Percentiles rank a stretch among this genome's conserved stretches.
Evolutionary conservation across 768 basidiomycete genomes (phyloP).

Genomic region (Mycena venus): DNA sequence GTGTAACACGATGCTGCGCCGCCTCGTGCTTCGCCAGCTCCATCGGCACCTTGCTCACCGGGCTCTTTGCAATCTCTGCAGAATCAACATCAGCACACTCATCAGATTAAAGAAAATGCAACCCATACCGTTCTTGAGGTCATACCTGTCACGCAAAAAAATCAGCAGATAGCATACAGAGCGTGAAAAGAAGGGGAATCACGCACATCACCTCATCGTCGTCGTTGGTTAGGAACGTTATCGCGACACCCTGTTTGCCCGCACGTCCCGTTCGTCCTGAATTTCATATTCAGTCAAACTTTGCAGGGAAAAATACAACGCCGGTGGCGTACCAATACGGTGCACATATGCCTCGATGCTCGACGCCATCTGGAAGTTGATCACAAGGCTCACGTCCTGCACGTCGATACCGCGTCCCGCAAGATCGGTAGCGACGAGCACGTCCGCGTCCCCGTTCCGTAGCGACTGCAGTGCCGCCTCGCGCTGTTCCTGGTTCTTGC

Average conservation of each 20-base stretch:
- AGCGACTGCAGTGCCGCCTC: slow-evolving; percentile 92
- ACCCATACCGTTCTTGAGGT: slow-evolving; percentile 88
- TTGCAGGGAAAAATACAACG: no score
- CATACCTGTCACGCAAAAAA: slow-evolving; percentile 73
- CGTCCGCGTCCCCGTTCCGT: slow-evolving; percentile 86
- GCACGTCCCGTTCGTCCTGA: slow-evolving; percentile 97
- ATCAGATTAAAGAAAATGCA: slow-evolving; percentile 17
- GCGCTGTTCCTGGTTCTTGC: slow-evolving; percentile 97
- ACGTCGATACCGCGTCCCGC: slow-evolving; percentile 99
- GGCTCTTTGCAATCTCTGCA: slow-evolving; percentile 93
- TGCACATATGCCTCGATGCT: slow-evolving; percentile 98
- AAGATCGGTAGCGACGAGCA: slow-evolving; percentile 96
- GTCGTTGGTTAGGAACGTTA: slow-evolving; percentile 96
- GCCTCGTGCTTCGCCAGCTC: slow-evolving; percentile 94
- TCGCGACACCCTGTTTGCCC: slow-evolving; percentile 92
- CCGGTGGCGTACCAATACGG: slow-evolving; percentile 82
- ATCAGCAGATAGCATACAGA: neutral
- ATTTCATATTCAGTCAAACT: slow-evolving; percentile 30
- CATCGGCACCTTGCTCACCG: slow-evolving; percentile 88
- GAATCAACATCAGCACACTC: slow-evolving; percentile 25
- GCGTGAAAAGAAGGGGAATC: slow-evolving; percentile 30
- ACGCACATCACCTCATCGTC: slow-evolving; percentile 97
- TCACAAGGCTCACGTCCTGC: slow-evolving; percentile 93
- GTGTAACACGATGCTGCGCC: slow-evolving; percentile 90
- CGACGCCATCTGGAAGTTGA: slow-evolving; percentile 98